A percentile compares a stretch with the other conserved stretches of the same genome.
phyloP scores from a whole-genome alignment of 192 early-diverging fungal genomes.

The Martensiomyces pterosporus region DNA sequence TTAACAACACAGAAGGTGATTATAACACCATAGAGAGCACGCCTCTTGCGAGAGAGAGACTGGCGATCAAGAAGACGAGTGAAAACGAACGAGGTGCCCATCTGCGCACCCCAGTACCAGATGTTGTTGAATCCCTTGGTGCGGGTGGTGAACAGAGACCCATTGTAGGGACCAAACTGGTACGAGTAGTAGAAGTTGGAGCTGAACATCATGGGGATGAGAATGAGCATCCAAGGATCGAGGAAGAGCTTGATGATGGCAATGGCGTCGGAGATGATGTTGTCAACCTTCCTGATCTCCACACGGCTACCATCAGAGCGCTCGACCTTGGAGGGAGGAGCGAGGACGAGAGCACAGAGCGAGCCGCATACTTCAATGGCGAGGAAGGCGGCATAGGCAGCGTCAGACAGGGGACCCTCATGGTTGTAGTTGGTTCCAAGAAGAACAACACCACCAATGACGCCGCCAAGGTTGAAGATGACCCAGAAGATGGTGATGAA shows the following conservation, averaged over 20 bases:
- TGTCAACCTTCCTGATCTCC: conserved; percentile 56
- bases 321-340: conserved; percentile 54
- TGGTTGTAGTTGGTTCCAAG: conserved; percentile 70
- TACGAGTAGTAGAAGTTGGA: conserved; percentile 80
- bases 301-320: conserved; percentile 61
- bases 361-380: conserved; percentile 64
- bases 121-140: conserved; percentile 67
- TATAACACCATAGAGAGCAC: conserved; percentile 54
- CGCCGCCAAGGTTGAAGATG: conserved; percentile 76
- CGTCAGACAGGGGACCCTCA: conserved; percentile 54
- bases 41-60: conserved; percentile 49
- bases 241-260: conserved; percentile 55
- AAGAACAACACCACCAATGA: conserved; percentile 70
- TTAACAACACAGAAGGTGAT: conserved; percentile 36
- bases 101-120: conserved; percentile 70
- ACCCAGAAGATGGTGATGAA: neutral
- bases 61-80: conserved; percentile 58
- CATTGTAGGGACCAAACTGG: conserved; percentile 63
- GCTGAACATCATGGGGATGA: conserved; percentile 64
- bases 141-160: conserved; percentile 60
- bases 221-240: conserved; percentile 60
- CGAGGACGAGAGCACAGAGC: conserved; percentile 53
- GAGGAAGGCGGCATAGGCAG: conserved; percentile 67
- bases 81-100: conserved; percentile 57
- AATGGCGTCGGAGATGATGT: conserved; percentile 53